A percentile compares a stretch with the other conserved stretches of the same genome.
These are phyloP conservation scores for Beta macrorhiza DNA, from an alignment of 179 eudicot species.

Conservation along the genomic window DNA sequence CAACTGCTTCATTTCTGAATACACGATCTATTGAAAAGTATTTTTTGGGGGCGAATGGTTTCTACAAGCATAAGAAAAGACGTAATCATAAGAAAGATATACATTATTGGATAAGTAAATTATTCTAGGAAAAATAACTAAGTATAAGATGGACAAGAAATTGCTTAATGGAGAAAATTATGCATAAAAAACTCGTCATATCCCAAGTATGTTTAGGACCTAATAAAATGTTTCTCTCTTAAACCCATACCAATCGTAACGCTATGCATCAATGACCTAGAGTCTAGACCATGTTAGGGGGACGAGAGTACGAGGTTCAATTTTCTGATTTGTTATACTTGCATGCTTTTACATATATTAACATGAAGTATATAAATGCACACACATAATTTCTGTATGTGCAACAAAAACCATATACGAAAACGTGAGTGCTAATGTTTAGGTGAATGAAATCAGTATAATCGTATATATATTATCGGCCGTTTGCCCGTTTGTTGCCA, in stretches of 20 bases:
- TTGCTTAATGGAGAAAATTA: neutral
- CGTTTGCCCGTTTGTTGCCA: neutral
- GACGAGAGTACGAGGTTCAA: neutral
- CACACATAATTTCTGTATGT: neutral
- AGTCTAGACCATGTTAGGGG: too few relatives aligned
- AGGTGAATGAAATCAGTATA: neutral
- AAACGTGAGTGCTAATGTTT: neutral
- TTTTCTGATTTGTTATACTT: neutral
- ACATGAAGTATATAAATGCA: neutral
- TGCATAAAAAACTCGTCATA: neutral
- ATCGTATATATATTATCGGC: too few relatives aligned
- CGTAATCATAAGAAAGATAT: neutral
- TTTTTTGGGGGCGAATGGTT: constrained; percentile 66
- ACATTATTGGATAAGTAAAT: neutral
- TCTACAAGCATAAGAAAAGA: constrained; percentile 36
- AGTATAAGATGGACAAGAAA: neutral
- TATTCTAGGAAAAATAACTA: neutral
- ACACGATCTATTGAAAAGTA: constrained; percentile 96
- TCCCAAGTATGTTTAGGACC: neutral
- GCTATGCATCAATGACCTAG: neutral
- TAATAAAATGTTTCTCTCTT: neutral
- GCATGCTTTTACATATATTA: neutral
- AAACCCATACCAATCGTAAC: neutral
- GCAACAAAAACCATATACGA: neutral
- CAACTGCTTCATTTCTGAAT: constrained; percentile 98